Evolutionary conservation across 2,329 filamentous ascomycete genomes (phyloP).

Genomic region (Verticillium klebahnii): DNA sequence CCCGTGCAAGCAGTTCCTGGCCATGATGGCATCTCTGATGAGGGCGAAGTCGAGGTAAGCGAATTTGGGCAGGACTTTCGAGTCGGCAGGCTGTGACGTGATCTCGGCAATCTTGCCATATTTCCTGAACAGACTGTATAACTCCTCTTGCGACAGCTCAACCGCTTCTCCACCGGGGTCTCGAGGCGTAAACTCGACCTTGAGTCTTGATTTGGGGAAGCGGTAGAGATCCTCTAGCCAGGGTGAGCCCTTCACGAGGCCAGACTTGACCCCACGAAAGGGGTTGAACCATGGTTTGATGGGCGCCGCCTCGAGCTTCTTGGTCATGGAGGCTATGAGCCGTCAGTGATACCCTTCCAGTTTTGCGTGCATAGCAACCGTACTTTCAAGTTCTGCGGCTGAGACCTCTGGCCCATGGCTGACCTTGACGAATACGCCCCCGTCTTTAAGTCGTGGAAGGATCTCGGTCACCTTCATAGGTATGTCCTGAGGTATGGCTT

Average conservation of each 20-base stretch:
- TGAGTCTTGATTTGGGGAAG: constrained; percentile 70
- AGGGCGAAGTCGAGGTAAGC: constrained; percentile 74
- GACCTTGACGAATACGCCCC: constrained; percentile 90
- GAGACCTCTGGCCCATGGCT: constrained; percentile 39
- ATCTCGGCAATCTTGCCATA: constrained; percentile 93
- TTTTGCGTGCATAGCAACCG: not conserved
- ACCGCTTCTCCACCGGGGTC: constrained; percentile 65
- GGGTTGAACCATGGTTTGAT: constrained; percentile 90
- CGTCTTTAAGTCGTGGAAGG: constrained; percentile 81
- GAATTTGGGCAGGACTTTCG: constrained; percentile 76
- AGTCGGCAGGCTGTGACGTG: constrained; percentile 74
- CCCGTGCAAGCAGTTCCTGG: constrained; percentile 88
- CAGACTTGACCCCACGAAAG: constrained; percentile 64
- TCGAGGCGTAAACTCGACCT: constrained; percentile 78
- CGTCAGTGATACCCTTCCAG: not conserved
- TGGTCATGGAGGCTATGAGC: constrained; percentile 46
- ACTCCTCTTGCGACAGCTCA: constrained; percentile 78
- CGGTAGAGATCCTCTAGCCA: constrained; percentile 93
- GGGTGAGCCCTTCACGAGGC: constrained; percentile 75
- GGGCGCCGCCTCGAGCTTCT: constrained; percentile 62
- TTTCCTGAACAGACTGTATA: constrained; percentile 81
- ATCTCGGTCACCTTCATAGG: constrained; percentile 74
- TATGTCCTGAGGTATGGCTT: constrained; percentile 58
- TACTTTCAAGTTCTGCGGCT: constrained; percentile 38
- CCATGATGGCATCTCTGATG: constrained; percentile 75